A percentile compares a stretch with the other conserved stretches of the same genome.
These are phyloP conservation scores for Podospora appendiculata DNA, from an alignment of 495 filamentous ascomycete species.

Conservation along the genomic window DNA sequence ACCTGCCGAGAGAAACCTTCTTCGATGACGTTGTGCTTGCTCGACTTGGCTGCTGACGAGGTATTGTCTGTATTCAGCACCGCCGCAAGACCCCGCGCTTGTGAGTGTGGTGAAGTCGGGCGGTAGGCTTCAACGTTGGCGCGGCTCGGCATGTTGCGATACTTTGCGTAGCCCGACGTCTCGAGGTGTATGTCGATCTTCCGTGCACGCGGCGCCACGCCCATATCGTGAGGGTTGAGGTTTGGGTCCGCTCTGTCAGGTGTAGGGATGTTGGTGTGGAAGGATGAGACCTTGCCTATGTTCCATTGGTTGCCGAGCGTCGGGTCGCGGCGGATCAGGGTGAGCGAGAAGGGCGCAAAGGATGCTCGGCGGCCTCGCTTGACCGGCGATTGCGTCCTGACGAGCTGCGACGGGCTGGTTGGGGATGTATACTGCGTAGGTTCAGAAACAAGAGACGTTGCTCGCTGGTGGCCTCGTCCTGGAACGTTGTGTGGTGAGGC, in stretches of 20 bases:
- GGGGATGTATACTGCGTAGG: background rate
- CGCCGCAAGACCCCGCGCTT: conserved; percentile 5
- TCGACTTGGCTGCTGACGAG: background rate
- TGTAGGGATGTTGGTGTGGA: conserved; percentile 34
- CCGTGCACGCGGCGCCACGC: conserved; percentile 35
- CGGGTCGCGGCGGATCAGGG: conserved; percentile 82
- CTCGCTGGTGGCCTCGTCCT: background rate
- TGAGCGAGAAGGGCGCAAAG: conserved; percentile 51
- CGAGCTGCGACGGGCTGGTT: background rate
- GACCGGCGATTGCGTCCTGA: conserved; percentile 1
- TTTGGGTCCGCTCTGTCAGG: conserved; percentile 16
- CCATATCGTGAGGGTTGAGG: conserved; percentile 41
- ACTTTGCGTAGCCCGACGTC: conserved; percentile 43
- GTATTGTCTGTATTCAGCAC: background rate
- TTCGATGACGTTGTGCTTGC: conserved; percentile 3
- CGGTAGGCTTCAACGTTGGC: conserved; percentile 23
- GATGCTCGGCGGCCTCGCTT: conserved; percentile 1
- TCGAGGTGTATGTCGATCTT: conserved; percentile 38
- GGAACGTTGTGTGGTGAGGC: background rate
- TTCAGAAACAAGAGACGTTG: background rate
- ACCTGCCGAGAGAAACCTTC: conserved; percentile 41
- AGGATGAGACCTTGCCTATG: conserved; percentile 60
- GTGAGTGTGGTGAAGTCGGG: conserved; percentile 21
- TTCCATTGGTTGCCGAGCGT: conserved; percentile 80
- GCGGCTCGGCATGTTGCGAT: conserved; percentile 34